Conservation (phyloP, 2,329 filamentous ascomycete species). For the Aspergillus novofumigatus region DNA sequence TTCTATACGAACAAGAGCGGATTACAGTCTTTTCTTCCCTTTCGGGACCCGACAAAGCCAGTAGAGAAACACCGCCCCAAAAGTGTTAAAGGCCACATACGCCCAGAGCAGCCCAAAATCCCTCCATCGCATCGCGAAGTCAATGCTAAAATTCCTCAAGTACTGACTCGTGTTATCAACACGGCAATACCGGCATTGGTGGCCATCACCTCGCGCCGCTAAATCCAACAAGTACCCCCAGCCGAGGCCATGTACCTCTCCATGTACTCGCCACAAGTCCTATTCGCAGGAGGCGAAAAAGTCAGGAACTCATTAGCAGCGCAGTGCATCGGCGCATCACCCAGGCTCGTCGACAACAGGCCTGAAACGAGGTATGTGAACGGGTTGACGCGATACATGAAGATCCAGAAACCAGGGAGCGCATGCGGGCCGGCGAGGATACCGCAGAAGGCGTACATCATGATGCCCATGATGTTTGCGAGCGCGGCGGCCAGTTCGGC, state of each 20-base stretch:
- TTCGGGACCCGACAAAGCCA: slow-evolving; percentile 6
- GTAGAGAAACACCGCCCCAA: slow-evolving; percentile 12
- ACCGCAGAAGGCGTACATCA: slow-evolving; percentile 7
- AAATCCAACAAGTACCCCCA: not conserved
- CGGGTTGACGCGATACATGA: not conserved
- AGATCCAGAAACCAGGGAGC: slow-evolving; percentile 7
- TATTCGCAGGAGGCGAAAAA: not conserved
- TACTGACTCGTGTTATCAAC: not conserved
- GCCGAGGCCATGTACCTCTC: not conserved
- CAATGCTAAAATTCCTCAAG: not conserved
- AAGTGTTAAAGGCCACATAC: slow-evolving; percentile 27
- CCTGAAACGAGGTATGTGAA: slow-evolving; percentile 22
- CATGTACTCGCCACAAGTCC: not conserved
- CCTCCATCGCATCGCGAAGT: not conserved
- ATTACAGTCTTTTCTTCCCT: not conserved
- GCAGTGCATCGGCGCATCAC: not conserved
- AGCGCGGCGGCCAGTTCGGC: not conserved
- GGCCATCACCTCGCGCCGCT: not conserved
- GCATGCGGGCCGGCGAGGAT: not conserved
- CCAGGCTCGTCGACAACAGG: not conserved
- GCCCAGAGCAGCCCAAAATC: slow-evolving; percentile 4
- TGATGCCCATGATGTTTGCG: slow-evolving; percentile 1
- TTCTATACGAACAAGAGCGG: not conserved
- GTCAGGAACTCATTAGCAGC: not conserved
- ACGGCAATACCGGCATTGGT: not conserved